Evolutionary conservation across 805 yeast species (phyloP), one percentile per base, ranked within the genome.

Genomic region (Limtongia smithiae): DNA sequence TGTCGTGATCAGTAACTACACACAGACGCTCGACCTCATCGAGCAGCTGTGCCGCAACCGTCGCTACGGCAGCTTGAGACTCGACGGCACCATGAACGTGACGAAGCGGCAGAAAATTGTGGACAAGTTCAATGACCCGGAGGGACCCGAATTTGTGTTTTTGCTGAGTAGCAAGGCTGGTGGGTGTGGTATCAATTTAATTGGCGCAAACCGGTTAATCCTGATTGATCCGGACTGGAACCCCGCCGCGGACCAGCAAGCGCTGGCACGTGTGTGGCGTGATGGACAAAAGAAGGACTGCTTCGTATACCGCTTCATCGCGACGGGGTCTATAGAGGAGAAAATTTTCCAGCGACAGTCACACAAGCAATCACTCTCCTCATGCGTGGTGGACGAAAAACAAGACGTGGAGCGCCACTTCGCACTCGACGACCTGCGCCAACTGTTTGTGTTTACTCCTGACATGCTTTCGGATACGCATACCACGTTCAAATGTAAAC

Each of bases 211-310:
- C 59, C 75, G 98, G 55, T 72, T 93, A 54, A 79, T 93, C 18
- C 71, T 93, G 41, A 73, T 93, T 63, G 98, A 93, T 65, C 85
- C 85, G 0, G 98, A 93, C 65, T 93, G 98, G 98, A 91, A 91
- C 62, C 98, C 98, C 0, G 97, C 98, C 0, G 83, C 96, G 1
- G 98, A 91, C 64, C 97, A 93, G 65, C 98, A 91, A 68, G 97
- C 97, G 0, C 73, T 93, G 54, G 97, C 97, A 0, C 78, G 98
- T 67, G 96, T 93, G 4, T 93, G 97, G 97, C 81, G 98, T 74
- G 98, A 93, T 69, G 98, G 98, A 0, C 98, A 91, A 64, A 91
- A 86, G 74, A 93, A 91, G 67, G 95, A 86, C 66, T 93, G 98
- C 71, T 91, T 84, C 62, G 93, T 91, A 35, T 93, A 93, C 67